A percentile compares a stretch with the other conserved stretches of the same genome.
These are phyloP conservation scores for Phoma sp. DNA, from an alignment of 2,329 filamentous ascomycete genomes.

Conservation along the genomic window DNA sequence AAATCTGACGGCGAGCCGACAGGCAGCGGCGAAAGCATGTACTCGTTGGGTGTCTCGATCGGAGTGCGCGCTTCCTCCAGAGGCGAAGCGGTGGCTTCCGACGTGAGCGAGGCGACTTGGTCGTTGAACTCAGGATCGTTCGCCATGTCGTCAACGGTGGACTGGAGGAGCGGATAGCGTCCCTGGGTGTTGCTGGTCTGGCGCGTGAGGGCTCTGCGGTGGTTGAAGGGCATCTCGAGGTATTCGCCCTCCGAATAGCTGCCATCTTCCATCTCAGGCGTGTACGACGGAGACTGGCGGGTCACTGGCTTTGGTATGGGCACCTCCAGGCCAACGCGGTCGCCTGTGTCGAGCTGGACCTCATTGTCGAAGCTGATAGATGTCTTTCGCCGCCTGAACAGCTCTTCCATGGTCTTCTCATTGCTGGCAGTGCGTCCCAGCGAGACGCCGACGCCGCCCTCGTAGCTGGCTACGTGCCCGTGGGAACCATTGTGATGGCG, in stretches of 20 bases:
- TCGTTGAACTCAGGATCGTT: slow-evolving; percentile 39
- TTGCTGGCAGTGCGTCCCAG: slow-evolving; percentile 33
- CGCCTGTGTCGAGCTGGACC: slow-evolving; percentile 51
- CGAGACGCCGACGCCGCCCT: slow-evolving; percentile 26
- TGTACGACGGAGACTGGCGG: slow-evolving; percentile 28
- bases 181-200: slow-evolving; percentile 35
- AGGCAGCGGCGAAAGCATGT: slow-evolving; percentile 44
- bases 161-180: slow-evolving; percentile 46
- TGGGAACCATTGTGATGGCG: slow-evolving; percentile 28
- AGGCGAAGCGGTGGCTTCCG: slow-evolving; percentile 51
- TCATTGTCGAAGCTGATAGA: slow-evolving; percentile 53
- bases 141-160: slow-evolving; percentile 44
- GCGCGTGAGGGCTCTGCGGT: slow-evolving; percentile 26
- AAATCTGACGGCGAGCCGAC: slow-evolving; percentile 48
- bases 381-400: slow-evolving; percentile 44
- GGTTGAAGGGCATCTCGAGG: slow-evolving; percentile 38
- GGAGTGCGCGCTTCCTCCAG: slow-evolving; percentile 51
- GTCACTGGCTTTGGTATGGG: slow-evolving; percentile 45
- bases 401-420: slow-evolving; percentile 35
- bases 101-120: slow-evolving; percentile 52
- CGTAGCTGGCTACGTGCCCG: slow-evolving; percentile 25
- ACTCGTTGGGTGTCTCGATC: slow-evolving; percentile 43
- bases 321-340: slow-evolving; percentile 47
- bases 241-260: slow-evolving; percentile 46
- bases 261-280: slow-evolving; percentile 34